These are phyloP conservation scores for Carex pumila DNA, from an alignment of 176 grass and related monocot species.

Conservation along the genomic window DNA sequence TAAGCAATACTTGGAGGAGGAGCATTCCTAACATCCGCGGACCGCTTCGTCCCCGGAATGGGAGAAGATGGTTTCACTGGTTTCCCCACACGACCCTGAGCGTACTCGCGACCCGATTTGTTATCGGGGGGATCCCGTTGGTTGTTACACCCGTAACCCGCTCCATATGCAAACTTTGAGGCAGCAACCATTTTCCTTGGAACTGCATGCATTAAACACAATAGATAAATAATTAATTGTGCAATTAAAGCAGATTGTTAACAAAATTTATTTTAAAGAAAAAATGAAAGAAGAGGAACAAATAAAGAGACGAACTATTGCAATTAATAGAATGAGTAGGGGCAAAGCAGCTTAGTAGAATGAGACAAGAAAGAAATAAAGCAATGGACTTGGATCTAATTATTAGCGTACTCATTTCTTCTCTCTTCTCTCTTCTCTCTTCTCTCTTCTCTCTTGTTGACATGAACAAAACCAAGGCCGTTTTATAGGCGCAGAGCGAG, in stretches of 20 bases:
- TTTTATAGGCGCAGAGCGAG: not conserved
- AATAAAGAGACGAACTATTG: not conserved
- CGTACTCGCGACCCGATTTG: not conserved
- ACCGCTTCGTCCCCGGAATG: not conserved
- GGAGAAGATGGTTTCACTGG: not conserved
- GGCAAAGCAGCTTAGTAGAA: slow-evolving; percentile 2
- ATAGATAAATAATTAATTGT: not conserved
- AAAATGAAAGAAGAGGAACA: not conserved
- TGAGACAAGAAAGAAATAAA: not conserved
- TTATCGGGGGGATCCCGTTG: not conserved
- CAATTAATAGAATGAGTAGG: slow-evolving; percentile 1
- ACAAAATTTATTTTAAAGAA: not conserved
- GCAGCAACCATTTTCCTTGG: not conserved
- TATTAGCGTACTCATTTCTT: not conserved
- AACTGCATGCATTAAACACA: not conserved
- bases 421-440: no score
- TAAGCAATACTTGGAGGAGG: not conserved
- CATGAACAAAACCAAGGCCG: not conserved
- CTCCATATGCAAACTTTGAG: not conserved
- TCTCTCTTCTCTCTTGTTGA: not conserved
- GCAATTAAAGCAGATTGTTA: not conserved
- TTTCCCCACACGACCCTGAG: not conserved
- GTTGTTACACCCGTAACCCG: not conserved
- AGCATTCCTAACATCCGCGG: not conserved
- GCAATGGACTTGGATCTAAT: not conserved